Evolutionary conservation across 371 early-diverging fungal genomes (phyloP).

Genomic region (Capniomyces stellatus): DNA sequence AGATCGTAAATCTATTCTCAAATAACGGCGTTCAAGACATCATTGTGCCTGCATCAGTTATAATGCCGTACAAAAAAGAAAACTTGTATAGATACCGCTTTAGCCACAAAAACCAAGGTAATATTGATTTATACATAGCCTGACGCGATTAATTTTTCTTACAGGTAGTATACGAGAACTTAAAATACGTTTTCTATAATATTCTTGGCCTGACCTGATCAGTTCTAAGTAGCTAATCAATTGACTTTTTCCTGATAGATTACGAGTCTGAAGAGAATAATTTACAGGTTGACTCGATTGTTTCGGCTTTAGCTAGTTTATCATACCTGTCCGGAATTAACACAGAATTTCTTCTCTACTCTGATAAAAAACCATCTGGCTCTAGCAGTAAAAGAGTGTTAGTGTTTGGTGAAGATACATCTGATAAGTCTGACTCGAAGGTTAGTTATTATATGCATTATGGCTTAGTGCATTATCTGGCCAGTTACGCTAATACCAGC

Average conservation of each 20-base stretch:
- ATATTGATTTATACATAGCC: neutral
- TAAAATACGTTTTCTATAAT: neutral
- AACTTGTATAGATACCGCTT: neutral
- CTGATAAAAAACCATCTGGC: neutral
- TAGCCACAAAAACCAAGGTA: neutral
- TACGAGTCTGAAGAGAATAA: neutral
- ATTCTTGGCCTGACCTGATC: neutral
- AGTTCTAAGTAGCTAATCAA: neutral
- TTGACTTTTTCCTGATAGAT: neutral
- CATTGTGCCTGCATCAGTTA: neutral
- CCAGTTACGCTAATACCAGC: too few species aligned
- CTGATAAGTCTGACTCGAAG: too few species aligned
- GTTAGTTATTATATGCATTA: too few species aligned
- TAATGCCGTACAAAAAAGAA: neutral
- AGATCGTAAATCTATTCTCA: neutral
- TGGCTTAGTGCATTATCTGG: too few species aligned
- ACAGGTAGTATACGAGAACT: too few species aligned
- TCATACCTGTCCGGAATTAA: neutral
- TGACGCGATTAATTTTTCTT: too few species aligned
- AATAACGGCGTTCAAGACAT: neutral
- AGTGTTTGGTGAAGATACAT: too few species aligned
- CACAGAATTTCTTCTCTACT: neutral
- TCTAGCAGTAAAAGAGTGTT: too few species aligned
- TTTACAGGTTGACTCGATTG: too few species aligned
- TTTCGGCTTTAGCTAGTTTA: neutral